These are phyloP conservation scores for Phytophthora tentaculata DNA, from an alignment of 352 stramenopile species.

Conservation along the genomic window DNA sequence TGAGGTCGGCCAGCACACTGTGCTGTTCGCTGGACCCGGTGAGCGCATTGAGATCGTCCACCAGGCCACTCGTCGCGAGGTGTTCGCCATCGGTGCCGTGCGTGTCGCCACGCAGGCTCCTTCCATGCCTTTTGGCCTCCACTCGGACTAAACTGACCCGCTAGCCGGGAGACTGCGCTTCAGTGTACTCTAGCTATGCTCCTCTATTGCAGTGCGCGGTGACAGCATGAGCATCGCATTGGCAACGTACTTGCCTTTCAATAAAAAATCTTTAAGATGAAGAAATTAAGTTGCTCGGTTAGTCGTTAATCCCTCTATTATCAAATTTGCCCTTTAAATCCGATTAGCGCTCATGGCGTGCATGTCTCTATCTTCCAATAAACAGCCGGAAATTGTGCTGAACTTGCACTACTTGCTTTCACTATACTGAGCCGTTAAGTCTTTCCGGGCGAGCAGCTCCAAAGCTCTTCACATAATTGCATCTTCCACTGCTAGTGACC, in stretches of 20 bases:
- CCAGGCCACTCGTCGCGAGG: constrained; percentile 77
- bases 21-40: constrained; percentile 77
- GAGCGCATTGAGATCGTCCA: constrained; percentile 89
- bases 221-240: constrained; percentile 9
- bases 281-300: constrained; percentile 12
- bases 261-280: constrained; percentile 32
- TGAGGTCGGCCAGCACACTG: constrained; percentile 85
- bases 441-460: constrained; percentile 2
- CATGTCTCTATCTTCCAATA: constrained; percentile 6
- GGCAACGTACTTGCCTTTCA: constrained; percentile 25
- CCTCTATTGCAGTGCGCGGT: constrained; percentile 17
- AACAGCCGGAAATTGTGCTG: constrained; percentile 19
- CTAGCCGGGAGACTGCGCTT: constrained; percentile 15
- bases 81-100: constrained; percentile 84
- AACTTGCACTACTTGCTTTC: constrained; percentile 18
- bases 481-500: constrained; percentile 6
- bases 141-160: constrained; percentile 62
- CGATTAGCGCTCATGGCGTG: not conserved
- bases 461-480: constrained; percentile 20
- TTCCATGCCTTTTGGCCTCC: constrained; percentile 55
- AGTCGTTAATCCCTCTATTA: constrained; percentile 2
- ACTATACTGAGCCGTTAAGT: constrained; percentile 15
- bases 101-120: constrained; percentile 64
- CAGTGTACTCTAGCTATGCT: constrained; percentile 33
- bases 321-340: not conserved